These are phyloP conservation scores for Pulveroboletus sp. DNA, from an alignment of 768 basidiomycete species.

Conservation along the genomic window DNA sequence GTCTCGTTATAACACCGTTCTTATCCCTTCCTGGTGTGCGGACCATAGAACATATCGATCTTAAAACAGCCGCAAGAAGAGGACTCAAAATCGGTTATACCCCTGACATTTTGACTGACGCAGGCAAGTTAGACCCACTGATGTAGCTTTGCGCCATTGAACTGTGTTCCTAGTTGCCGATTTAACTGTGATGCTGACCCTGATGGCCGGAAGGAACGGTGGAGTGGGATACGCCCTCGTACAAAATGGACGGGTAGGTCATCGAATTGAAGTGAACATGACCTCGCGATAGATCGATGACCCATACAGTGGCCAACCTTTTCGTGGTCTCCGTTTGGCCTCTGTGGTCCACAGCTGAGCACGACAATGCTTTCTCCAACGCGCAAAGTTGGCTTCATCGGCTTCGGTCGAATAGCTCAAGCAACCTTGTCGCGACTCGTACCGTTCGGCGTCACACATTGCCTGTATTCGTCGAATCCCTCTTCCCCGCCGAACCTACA, in stretches of 20 bases:
- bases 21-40: not conserved
- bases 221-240: conserved; percentile 62
- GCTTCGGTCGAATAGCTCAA: conserved; percentile 92
- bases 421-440: conserved; percentile 74
- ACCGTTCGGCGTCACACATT: conserved; percentile 75
- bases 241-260: conserved; percentile 58
- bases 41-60: conserved; percentile 74
- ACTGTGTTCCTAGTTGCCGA: conserved; percentile 72
- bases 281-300: not conserved
- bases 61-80: conserved; percentile 52
- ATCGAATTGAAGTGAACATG: not conserved
- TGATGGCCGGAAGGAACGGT: conserved; percentile 89
- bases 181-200: conserved; percentile 78
- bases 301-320: conserved; percentile 66
- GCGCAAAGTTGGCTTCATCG: conserved; percentile 84
- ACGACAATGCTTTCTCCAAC: conserved; percentile 42
- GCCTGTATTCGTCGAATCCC: conserved; percentile 63
- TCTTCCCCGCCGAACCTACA: conserved; percentile 39
- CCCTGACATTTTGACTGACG: conserved; percentile 89
- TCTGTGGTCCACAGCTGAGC: conserved; percentile 82
- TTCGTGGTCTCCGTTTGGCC: conserved; percentile 76
- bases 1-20: not conserved
- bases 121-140: conserved; percentile 45
- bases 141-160: not conserved
- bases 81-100: conserved; percentile 82